Base-by-base conservation (phyloP, 768 basidiomycete species). In the Russula olivacea region DNA sequence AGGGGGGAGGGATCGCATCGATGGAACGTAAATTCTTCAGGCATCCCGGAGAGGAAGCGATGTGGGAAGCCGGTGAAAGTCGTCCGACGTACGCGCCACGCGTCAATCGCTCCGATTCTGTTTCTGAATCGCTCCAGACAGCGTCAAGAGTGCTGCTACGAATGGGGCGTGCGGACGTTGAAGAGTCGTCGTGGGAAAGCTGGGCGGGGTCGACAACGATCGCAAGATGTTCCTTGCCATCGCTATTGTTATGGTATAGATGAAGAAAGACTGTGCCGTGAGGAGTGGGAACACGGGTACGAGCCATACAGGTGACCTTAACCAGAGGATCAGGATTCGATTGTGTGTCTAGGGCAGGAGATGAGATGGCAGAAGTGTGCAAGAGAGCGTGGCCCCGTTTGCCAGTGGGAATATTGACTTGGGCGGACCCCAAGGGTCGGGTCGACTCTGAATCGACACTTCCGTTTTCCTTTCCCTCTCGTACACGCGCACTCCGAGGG, bases 271-370 rank as follows among this genome's bases (percentile, higher is more conserved):
- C 85, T 14, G 91, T 86, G 6, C 95, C 96, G 69, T 98, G 92
- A 0, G 92, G 91, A 0, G 97, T 99, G 47, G 97, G 97, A 72
- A 98, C 91, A 61, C 97, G 89, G 4, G 97, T 98, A 61, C 97
- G 89, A 14, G 93, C 97, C 86, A 96, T 92, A 74, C 97, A 99
- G 73, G 85, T 87, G 32, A 98, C 90, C 60, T 85, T 78, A n/a
- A 91, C 74, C 59, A 75, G 75, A 32, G 67, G 23, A 23, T 55
- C 66, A 23, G 60, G 64, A 30, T 28, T 55, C n/a, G 53, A 59
- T 49, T 55, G 69, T 19, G 72, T 28, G 17, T 40, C 21, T 9
- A 21, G 25, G 12, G 51, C 15, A 32, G 15, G 38, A 15, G 52
- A 64, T 52, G 73, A 69, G 12, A 69, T 40, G 32, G 64, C 25